A percentile compares a stretch with the other conserved stretches of the same genome.
These are phyloP conservation scores for Parathielavia hyrcaniae DNA, from an alignment of 495 filamentous ascomycete species.

Conservation along the genomic window DNA sequence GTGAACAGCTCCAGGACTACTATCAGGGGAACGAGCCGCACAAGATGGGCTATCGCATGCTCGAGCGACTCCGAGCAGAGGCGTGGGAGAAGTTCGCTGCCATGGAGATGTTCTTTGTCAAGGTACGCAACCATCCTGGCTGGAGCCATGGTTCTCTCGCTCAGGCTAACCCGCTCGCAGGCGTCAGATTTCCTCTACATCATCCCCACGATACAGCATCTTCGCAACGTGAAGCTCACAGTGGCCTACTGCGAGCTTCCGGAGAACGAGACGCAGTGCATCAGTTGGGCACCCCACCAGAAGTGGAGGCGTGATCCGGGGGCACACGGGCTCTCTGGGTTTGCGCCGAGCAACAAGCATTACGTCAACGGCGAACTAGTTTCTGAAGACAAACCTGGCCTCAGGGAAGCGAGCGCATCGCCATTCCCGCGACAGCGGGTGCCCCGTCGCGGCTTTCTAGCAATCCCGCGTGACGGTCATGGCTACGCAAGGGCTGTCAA, in stretches of 20 bases:
- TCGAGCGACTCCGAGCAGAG: conserved; percentile 38
- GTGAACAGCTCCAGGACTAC: conserved; percentile 39
- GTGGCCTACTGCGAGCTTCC: conserved; percentile 50
- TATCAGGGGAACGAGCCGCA: conserved; percentile 40
- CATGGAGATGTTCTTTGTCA: conserved; percentile 69
- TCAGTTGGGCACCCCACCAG: conserved; percentile 32
- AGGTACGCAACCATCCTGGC: conserved; percentile 40
- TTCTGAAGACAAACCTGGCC: conserved; percentile 35
- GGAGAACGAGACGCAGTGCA: conserved; percentile 36
- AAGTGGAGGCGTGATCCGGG: conserved; percentile 52
- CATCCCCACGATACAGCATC: conserved; percentile 62
- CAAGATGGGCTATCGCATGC: conserved; percentile 32
- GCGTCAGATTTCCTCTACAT: conserved; percentile 70
- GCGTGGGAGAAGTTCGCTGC: conserved; percentile 46
- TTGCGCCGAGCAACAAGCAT: conserved; percentile 44
- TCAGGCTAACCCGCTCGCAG: conserved; percentile 37
- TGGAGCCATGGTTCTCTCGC: neutral
- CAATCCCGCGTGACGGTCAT: conserved; percentile 41
- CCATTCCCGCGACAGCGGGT: conserved; percentile 45
- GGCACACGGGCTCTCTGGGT: conserved; percentile 33
- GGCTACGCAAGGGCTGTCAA: conserved; percentile 42
- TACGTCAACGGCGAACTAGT: conserved; percentile 44
- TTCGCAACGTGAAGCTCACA: conserved; percentile 54
- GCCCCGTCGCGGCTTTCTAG: conserved; percentile 41
- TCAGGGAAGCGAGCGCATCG: conserved; percentile 35